Percentiles rank a stretch among this genome's conserved stretches.
Conservation (phyloP, 2,329 filamentous ascomycete species). For the Cordyceps tenuipes region DNA sequence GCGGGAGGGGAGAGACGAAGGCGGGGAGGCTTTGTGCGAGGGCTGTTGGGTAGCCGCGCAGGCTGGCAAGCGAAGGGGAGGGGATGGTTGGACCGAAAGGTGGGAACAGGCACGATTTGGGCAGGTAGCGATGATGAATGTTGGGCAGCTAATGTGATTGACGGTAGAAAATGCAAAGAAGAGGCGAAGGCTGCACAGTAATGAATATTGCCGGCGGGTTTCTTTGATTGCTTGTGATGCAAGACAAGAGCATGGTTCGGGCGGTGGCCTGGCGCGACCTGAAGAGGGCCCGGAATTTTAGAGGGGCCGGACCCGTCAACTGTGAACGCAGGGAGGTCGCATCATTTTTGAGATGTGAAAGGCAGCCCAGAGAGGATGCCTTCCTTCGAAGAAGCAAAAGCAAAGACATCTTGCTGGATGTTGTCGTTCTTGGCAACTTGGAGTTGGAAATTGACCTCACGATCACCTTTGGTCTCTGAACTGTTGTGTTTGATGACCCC, state of each 20-base stretch:
- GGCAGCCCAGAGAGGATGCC: background rate
- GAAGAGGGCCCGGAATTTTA: constrained; percentile 23
- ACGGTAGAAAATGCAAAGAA: background rate
- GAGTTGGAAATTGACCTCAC: no score
- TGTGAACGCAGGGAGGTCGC: background rate
- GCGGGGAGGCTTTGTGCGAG: background rate
- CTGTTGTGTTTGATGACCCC: background rate
- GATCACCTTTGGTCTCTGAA: background rate
- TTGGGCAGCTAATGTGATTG: background rate
- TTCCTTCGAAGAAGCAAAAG: background rate
- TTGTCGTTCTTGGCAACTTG: background rate
- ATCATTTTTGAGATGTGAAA: background rate
- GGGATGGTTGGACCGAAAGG: background rate
- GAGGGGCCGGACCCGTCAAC: constrained; percentile 17
- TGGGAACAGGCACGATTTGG: background rate
- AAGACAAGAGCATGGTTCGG: constrained; percentile 14
- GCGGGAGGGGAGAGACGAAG: background rate
- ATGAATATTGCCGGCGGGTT: constrained; percentile 6
- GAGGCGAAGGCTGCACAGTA: background rate
- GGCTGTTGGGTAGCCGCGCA: constrained; percentile 7
- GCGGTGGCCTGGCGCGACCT: constrained; percentile 13
- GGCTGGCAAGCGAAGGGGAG: background rate
- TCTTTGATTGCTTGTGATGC: constrained; percentile 8
- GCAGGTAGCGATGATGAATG: background rate
- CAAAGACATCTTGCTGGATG: background rate